Evolutionary conservation across 1,139 yeast genomes (phyloP).

Genomic region (Kodamaea plutei): DNA sequence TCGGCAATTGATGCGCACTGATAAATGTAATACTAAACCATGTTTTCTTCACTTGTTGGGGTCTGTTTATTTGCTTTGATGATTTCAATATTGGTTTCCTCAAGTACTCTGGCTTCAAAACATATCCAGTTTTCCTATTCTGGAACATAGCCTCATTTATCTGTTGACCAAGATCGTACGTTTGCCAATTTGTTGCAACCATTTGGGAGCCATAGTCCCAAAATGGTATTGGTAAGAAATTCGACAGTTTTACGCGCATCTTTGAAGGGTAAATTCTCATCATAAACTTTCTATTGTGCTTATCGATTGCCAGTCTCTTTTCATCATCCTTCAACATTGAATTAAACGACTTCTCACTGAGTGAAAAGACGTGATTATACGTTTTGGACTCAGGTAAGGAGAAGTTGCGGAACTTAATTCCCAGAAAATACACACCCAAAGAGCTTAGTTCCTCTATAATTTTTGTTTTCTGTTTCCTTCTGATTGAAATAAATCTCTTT

Average conservation of each 20-base stretch:
- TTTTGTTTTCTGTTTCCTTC: conserved; percentile 21
- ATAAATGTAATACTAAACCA: conserved; percentile 47
- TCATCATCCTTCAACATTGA: conserved; percentile 60
- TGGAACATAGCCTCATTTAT: conserved; percentile 83
- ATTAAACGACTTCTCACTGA: conserved; percentile 68
- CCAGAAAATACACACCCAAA: conserved; percentile 66
- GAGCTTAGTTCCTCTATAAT: conserved; percentile 49
- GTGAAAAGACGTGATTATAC: conserved; percentile 77
- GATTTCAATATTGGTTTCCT: conserved; percentile 33
- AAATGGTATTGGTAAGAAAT: conserved; percentile 70
- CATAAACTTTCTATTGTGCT: conserved; percentile 71
- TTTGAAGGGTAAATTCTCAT: conserved; percentile 89
- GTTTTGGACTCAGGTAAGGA: conserved; percentile 84
- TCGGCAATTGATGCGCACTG: conserved; percentile 84
- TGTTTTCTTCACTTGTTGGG: conserved; percentile 6
- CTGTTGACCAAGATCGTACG: conserved; percentile 85
- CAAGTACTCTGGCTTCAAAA: conserved; percentile 60
- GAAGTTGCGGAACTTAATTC: conserved; percentile 75
- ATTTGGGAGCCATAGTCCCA: conserved; percentile 89
- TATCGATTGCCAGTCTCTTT: conserved; percentile 51
- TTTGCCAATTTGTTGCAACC: conserved; percentile 98
- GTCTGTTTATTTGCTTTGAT: conserved; percentile 9
- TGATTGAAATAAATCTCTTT: conserved; percentile 18
- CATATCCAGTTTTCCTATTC: conserved; percentile 59
- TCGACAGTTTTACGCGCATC: conserved; percentile 69